Conservation (phyloP, 2,329 filamentous ascomycete genomes). For the Exophiala mesophila region DNA sequence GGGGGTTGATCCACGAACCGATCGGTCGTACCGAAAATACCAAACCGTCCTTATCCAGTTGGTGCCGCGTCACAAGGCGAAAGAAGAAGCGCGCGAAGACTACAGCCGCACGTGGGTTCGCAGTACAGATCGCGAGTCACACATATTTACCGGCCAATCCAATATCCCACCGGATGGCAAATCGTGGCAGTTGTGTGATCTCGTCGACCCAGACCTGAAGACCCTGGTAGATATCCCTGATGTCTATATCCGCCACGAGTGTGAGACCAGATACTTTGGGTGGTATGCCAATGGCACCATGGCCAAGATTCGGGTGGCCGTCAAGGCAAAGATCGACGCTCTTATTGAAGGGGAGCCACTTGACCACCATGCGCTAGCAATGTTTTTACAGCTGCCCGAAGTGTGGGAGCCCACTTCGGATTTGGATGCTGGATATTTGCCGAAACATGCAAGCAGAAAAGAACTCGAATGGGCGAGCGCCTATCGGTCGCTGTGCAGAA, state of each 20-base stretch:
- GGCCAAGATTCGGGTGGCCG: slow-evolving; percentile 77
- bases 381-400: slow-evolving; percentile 37
- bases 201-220: slow-evolving; percentile 71
- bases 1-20: slow-evolving; percentile 76
- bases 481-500: slow-evolving; percentile 19
- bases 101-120: slow-evolving; percentile 13
- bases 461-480: slow-evolving; percentile 23
- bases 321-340: slow-evolving; percentile 77
- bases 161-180: slow-evolving; percentile 73
- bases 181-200: slow-evolving; percentile 91
- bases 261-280: slow-evolving; percentile 62
- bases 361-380: slow-evolving; percentile 34
- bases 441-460: slow-evolving; percentile 13
- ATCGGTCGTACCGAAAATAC: slow-evolving; percentile 72
- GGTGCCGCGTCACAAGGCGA: slow-evolving; percentile 31
- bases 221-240: slow-evolving; percentile 52
- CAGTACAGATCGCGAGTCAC: slow-evolving; percentile 38
- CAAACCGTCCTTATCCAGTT: slow-evolving; percentile 87
- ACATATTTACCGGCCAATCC: slow-evolving; percentile 75
- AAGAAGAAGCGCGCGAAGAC: slow-evolving; percentile 16
- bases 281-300: slow-evolving; percentile 81
- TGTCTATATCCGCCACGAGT: slow-evolving; percentile 52
- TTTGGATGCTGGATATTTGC: slow-evolving; percentile 7
- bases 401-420: slow-evolving; percentile 5
- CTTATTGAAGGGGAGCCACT: slow-evolving; percentile 45